Conservation (phyloP, 345 rosid species). For the Eucalyptus virginea region DNA sequence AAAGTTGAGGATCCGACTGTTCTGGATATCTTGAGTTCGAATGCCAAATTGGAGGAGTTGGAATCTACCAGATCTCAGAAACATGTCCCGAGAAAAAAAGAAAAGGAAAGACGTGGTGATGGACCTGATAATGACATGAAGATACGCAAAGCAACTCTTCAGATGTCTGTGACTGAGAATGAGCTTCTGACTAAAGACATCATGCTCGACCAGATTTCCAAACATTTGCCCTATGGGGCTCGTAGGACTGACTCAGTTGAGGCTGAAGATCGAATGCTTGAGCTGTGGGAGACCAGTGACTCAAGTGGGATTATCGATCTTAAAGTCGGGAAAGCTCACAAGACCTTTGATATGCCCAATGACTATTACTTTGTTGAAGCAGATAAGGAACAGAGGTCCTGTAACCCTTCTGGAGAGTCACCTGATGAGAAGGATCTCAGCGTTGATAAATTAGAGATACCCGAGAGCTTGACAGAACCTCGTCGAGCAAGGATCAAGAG, state of each 20-base stretch:
- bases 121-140: neutral
- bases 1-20: conserved; percentile 43
- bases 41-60: conserved; percentile 40
- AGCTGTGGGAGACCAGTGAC: conserved; percentile 45
- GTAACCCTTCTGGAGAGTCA: conserved; percentile 33
- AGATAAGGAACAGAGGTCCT: conserved; percentile 14
- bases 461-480: conserved; percentile 40
- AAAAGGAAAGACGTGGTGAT: conserved; percentile 11
- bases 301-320: conserved; percentile 30
- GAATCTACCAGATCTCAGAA: conserved; percentile 36
- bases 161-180: conserved; percentile 3
- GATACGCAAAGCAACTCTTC: conserved; percentile 17
- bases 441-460: conserved; percentile 66
- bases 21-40: conserved; percentile 36
- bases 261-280: conserved; percentile 45
- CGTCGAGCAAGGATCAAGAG: conserved; percentile 44
- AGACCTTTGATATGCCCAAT: neutral
- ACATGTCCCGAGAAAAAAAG: neutral
- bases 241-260: conserved; percentile 45
- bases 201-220: conserved; percentile 86
- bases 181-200: conserved; percentile 78
- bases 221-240: conserved; percentile 49
- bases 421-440: conserved; percentile 55
- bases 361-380: neutral
- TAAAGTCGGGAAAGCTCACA: conserved; percentile 33